phyloP scores from a whole-genome alignment of 805 yeast species.

The Cyberlindnera maritima region DNA sequence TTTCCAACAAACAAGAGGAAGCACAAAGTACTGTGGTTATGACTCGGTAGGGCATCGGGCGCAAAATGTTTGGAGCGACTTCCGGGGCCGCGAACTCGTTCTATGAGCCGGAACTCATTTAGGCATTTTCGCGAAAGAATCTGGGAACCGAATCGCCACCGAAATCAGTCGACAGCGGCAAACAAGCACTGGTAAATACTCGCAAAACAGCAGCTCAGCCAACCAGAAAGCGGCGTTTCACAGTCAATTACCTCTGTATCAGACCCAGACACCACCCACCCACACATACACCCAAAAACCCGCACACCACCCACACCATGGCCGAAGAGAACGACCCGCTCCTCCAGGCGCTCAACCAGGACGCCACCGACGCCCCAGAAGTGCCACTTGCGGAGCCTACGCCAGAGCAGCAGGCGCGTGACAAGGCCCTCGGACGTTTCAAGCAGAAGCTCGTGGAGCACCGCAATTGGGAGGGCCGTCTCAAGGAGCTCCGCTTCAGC shows the following conservation, averaged over 20 bases:
- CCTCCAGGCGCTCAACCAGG: conserved; percentile 53
- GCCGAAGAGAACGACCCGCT: conserved; percentile 76
- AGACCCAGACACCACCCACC: background rate
- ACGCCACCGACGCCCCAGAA: conserved; percentile 2
- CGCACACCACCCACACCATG: conserved; percentile 23
- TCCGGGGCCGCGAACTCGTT: background rate
- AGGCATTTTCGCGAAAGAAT: background rate
- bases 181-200: no score
- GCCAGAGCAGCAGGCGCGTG: conserved; percentile 66
- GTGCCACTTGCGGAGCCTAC: conserved; percentile 27
- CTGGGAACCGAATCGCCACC: conserved; percentile 8
- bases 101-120: no score
- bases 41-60: no score
- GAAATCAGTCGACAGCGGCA: background rate
- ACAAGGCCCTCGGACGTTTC: conserved; percentile 71
- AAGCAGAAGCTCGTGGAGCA: conserved; percentile 88
- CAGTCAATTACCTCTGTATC: no score
- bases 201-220: no score
- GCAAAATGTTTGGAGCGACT: no score
- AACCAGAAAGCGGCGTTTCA: no score
- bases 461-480: conserved; percentile 88
- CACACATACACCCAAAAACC: background rate
- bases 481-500: conserved; percentile 77
- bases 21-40: no score
- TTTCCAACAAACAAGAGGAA: no score